Evolutionary conservation across 2,329 filamentous ascomycete genomes (phyloP).

Genomic region (Claviceps sp.): DNA sequence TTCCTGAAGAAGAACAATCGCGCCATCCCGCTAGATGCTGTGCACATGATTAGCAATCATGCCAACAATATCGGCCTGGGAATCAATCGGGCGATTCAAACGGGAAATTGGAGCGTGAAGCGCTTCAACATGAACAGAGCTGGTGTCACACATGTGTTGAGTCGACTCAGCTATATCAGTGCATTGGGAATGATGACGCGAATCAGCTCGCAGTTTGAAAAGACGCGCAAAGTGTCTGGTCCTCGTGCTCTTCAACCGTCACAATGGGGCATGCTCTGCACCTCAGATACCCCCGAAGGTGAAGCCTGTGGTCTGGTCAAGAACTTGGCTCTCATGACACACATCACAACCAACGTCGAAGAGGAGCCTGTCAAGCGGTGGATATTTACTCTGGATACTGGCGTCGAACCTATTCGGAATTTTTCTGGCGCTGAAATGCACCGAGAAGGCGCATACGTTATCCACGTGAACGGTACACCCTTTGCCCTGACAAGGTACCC

Average conservation of each 20-base stretch:
- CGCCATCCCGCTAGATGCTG: conserved; percentile 76
- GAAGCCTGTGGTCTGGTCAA: conserved; percentile 97
- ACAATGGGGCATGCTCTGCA: conserved; percentile 96
- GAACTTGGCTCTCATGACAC: conserved; percentile 96
- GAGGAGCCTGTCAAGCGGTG: conserved; percentile 80
- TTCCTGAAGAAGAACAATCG: conserved; percentile 87
- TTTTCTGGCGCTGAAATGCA: conserved; percentile 75
- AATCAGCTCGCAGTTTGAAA: conserved; percentile 97
- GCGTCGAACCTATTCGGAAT: conserved; percentile 61
- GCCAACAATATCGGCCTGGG: conserved; percentile 81
- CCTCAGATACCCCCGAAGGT: conserved; percentile 94
- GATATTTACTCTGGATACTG: conserved; percentile 74
- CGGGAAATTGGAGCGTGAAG: conserved; percentile 95
- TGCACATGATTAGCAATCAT: conserved; percentile 69
- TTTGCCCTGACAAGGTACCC: conserved; percentile 77
- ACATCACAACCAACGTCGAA: conserved; percentile 94
- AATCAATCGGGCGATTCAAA: conserved; percentile 92
- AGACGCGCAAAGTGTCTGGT: conserved; percentile 91
- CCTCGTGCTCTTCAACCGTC: conserved; percentile 93
- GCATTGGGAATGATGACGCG: conserved; percentile 99
- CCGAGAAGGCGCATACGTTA: conserved; percentile 67
- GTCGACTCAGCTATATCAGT: conserved; percentile 88
- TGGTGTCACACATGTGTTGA: conserved; percentile 91
- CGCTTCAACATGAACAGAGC: conserved; percentile 98
- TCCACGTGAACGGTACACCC: conserved; percentile 92